Evolutionary conservation across 305 asterid species (phyloP).

Genomic region (Fraxinus xanthoxyloides): DNA sequence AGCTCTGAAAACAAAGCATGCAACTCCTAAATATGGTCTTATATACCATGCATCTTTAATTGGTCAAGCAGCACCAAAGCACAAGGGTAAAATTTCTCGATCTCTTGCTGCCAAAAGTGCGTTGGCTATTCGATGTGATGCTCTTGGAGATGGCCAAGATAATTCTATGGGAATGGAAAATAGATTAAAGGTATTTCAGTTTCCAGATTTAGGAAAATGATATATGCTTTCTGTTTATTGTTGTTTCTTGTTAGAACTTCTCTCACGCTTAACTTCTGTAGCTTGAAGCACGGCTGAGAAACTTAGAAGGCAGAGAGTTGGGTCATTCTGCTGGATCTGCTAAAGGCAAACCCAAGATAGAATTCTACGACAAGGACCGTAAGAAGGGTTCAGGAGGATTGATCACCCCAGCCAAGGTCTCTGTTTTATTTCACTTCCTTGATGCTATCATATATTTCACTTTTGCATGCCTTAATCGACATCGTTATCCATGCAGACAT

Average conservation of each 20-base stretch:
- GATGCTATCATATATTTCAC: background rate
- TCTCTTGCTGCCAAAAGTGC: conserved; percentile 94
- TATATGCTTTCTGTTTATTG: background rate
- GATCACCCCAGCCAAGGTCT: conserved; percentile 82
- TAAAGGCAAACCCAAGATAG: conserved; percentile 87
- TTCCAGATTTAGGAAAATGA: background rate
- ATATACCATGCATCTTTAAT: conserved; percentile 93
- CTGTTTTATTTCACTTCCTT: background rate
- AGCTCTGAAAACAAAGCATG: conserved; percentile 90
- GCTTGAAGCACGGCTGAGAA: conserved; percentile 89
- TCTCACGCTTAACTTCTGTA: conserved; percentile 19
- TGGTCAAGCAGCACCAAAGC: conserved; percentile 96
- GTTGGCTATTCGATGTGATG: conserved; percentile 80
- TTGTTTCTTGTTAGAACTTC: background rate
- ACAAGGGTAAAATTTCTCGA: conserved; percentile 93
- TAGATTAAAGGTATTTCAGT: conserved; percentile 61
- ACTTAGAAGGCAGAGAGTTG: conserved; percentile 71
- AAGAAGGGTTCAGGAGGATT: conserved; percentile 78
- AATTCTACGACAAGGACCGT: conserved; percentile 74
- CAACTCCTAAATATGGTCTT: conserved; percentile 92
- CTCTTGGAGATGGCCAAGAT: conserved; percentile 77
- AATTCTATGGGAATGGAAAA: conserved; percentile 25
- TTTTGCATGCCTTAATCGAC: background rate
- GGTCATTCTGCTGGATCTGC: conserved; percentile 79
- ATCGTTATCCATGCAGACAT: conserved; percentile 39